phyloP scores from a whole-genome alignment of 306 rosid genomes.

The Castanospermum australe region DNA sequence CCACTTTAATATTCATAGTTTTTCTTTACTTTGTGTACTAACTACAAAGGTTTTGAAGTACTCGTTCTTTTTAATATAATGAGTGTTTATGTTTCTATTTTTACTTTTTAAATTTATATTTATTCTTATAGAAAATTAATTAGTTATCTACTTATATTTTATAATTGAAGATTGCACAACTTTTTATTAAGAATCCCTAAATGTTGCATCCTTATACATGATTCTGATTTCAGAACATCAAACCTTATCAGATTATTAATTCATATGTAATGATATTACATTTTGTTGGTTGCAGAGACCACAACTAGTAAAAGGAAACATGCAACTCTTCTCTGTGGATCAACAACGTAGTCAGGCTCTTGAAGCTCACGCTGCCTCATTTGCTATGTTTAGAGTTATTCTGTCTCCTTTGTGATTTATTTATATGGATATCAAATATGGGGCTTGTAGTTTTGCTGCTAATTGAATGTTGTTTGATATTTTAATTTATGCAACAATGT shows the following conservation, averaged over 20 bases:
- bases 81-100: neutral
- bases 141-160: neutral
- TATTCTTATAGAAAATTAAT: neutral
- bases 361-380: slow-evolving; percentile 74
- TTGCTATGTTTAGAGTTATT: slow-evolving; percentile 55
- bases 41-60: neutral
- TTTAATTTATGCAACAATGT: neutral
- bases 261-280: neutral
- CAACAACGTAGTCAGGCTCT: slow-evolving; percentile 73
- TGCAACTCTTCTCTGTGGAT: slow-evolving; percentile 69
- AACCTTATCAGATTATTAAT: neutral
- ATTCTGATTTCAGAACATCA: neutral
- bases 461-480: neutral
- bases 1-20: neutral
- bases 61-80: neutral
- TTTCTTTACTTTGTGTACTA: neutral
- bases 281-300: slow-evolving; percentile 45
- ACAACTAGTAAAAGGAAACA: slow-evolving; percentile 64
- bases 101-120: too few species aligned
- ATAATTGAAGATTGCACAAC: neutral
- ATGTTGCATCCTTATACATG: neutral
- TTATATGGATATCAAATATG: neutral
- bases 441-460: slow-evolving; percentile 4
- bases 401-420: neutral
- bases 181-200: neutral